Percentiles rank a stretch among this genome's conserved stretches.
Conservation (phyloP, 179 eudicot genomes). For the Heliamphora pulchella region DNA sequence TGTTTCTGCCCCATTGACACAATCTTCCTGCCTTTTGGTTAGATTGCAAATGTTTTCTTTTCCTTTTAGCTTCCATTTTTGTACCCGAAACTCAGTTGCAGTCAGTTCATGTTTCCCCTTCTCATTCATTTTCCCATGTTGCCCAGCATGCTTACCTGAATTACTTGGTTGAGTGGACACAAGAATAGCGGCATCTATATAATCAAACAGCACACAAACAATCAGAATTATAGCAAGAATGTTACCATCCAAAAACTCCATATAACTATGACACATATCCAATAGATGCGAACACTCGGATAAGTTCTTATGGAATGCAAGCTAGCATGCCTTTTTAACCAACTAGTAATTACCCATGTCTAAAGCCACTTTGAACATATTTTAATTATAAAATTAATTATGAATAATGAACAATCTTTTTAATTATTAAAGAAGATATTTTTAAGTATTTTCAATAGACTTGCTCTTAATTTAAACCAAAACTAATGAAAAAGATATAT, state of each 20-base stretch:
- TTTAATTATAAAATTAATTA: no score
- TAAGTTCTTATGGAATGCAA: not conserved
- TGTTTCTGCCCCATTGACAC: not conserved
- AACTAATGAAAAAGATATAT: no score
- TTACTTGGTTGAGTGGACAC: not conserved
- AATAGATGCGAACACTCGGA: not conserved
- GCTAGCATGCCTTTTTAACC: not conserved
- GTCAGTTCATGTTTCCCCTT: slow-evolving; percentile 11
- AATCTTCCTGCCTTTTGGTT: slow-evolving; percentile 1
- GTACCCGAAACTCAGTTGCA: not conserved
- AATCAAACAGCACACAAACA: not conserved
- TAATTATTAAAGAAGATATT: no score
- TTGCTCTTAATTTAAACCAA: no score
- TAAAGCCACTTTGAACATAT: no score
- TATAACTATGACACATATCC: not conserved
- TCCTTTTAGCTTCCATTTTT: not conserved
- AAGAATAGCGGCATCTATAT: not conserved
- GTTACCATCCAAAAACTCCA: slow-evolving; percentile 5
- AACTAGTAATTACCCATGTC: no score
- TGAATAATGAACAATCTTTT: no score
- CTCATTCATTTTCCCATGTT: slow-evolving; percentile 6
- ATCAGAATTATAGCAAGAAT: not conserved
- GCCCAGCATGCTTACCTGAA: slow-evolving; percentile 6
- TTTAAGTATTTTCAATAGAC: no score
- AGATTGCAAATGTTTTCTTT: slow-evolving; percentile 2